Conservation (phyloP, 352 stramenopile species). For the Phytophthora ohioensis region DNA sequence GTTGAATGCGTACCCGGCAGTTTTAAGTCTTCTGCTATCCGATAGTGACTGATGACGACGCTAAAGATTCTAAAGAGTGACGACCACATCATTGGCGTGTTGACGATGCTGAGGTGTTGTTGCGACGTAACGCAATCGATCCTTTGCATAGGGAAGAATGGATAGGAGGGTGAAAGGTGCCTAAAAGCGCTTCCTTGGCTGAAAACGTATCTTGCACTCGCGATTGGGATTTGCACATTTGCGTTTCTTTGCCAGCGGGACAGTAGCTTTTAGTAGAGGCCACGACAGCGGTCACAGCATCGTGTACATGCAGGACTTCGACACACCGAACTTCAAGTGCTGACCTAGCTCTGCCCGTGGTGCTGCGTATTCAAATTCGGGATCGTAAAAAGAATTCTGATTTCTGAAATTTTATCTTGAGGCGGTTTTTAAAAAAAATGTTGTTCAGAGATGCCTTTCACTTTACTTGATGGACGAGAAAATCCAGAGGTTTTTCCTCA, state of each 20-base stretch:
- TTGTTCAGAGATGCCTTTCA: not conserved
- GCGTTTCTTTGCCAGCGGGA: not conserved
- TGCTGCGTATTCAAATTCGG: no score
- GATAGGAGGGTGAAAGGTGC: not conserved
- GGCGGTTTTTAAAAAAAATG: not conserved
- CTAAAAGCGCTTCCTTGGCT: not conserved
- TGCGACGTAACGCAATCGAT: not conserved
- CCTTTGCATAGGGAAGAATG: not conserved
- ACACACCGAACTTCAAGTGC: no score
- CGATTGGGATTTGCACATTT: not conserved
- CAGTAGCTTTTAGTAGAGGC: no score
- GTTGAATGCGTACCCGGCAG: no score
- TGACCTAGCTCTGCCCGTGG: no score
- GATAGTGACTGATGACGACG: not conserved
- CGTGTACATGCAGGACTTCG: no score
- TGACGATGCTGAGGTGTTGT: no score
- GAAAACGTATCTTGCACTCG: constrained; percentile 7
- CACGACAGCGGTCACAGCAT: no score
- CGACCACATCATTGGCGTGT: no score
- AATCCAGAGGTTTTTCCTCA: not conserved
- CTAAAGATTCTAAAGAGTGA: not conserved
- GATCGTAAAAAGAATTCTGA: not conserved
- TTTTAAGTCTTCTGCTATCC: no score
- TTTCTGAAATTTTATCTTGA: not conserved
- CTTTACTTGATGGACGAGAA: constrained; percentile 6